Conservation (phyloP, 805 yeast species). For the Lachancea nothofagi region DNA sequence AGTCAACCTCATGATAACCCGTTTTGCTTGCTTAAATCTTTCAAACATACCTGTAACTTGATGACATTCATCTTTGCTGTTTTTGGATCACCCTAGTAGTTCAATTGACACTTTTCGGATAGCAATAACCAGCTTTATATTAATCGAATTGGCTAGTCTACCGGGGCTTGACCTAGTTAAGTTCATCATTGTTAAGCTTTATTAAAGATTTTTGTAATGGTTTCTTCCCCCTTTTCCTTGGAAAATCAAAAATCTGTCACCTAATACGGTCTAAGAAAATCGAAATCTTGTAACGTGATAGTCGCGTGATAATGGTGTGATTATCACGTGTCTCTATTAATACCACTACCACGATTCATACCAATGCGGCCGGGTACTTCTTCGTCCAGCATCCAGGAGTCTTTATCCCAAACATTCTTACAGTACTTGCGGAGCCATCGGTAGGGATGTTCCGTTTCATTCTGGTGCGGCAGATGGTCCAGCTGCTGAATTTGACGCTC, state of each 20-base stretch:
- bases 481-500: slow-evolving; percentile 4
- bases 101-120: not conserved
- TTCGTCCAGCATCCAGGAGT: slow-evolving; percentile 7
- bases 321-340: too few species aligned
- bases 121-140: too few species aligned
- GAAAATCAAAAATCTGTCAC: too few species aligned
- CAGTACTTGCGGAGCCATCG: slow-evolving; percentile 9
- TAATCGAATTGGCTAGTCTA: too few species aligned
- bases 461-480: not conserved
- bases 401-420: slow-evolving; percentile 3
- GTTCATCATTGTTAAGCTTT: too few species aligned
- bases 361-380: too few species aligned
- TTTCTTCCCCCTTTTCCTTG: not conserved
- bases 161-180: too few species aligned
- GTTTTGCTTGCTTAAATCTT: too few species aligned
- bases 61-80: slow-evolving; percentile 53
- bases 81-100: not conserved
- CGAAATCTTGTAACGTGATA: not conserved
- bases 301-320: not conserved
- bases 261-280: not conserved
- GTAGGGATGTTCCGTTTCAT: slow-evolving; percentile 3
- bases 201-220: too few species aligned
- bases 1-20: too few species aligned
- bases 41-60: slow-evolving; percentile 49
- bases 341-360: too few species aligned